Evolutionary conservation across 2,329 filamentous ascomycete genomes (phyloP).

Genomic region (Neobulgaria alba): DNA sequence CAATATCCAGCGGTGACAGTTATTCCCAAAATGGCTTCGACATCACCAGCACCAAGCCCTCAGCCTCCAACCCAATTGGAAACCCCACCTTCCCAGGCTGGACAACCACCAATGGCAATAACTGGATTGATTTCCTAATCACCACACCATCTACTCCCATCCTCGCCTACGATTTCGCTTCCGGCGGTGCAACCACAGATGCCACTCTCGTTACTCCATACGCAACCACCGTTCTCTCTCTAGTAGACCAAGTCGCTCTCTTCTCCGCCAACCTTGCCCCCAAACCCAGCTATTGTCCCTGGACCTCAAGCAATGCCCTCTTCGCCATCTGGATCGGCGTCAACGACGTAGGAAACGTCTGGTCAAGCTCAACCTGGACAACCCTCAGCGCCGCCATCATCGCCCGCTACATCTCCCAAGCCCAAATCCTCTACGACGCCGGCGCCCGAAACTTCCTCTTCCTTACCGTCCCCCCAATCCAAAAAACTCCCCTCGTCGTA

Average conservation of each 20-base stretch:
- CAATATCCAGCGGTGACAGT: constrained; percentile 27
- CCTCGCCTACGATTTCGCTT: constrained; percentile 41
- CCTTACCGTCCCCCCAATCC: constrained; percentile 36
- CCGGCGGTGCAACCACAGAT: constrained; percentile 31
- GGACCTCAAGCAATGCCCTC: constrained; percentile 33
- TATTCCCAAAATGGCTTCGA: constrained; percentile 30
- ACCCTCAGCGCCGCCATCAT: constrained; percentile 32
- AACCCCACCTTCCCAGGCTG: constrained; percentile 29
- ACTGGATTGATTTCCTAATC: constrained; percentile 41
- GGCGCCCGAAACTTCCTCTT: constrained; percentile 41
- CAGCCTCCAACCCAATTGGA: constrained; percentile 27
- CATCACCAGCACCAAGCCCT: constrained; percentile 23
- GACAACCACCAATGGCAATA: constrained; percentile 37
- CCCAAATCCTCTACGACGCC: constrained; percentile 35
- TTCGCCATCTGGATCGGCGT: constrained; percentile 45
- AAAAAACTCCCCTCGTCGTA: constrained; percentile 3
- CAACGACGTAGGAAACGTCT: constrained; percentile 43
- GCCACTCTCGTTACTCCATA: constrained; percentile 23
- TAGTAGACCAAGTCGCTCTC: constrained; percentile 30
- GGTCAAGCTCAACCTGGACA: constrained; percentile 26
- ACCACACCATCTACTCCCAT: constrained; percentile 33
- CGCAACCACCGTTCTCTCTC: constrained; percentile 22
- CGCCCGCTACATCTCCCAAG: constrained; percentile 35
- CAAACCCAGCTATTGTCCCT: constrained; percentile 29
- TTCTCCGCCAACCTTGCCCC: constrained; percentile 31